Base-by-base conservation (phyloP, 495 filamentous ascomycete species). In the Talaromyces ruber region DNA sequence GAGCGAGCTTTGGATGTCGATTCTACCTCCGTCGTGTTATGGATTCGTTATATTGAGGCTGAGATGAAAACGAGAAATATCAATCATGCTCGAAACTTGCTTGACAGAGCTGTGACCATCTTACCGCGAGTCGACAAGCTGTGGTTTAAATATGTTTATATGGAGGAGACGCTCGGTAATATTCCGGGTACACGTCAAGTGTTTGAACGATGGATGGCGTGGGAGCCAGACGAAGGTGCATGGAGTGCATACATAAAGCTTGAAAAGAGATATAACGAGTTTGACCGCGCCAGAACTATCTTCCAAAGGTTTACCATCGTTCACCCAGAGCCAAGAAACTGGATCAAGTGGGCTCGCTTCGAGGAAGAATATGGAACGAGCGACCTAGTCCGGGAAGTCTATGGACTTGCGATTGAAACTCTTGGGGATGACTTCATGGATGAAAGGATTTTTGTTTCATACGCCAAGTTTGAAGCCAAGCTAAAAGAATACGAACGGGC, bases 101-200 rank as follows among this genome's bases (percentile, higher is more conserved):
- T 98, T 30, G 94, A 98, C 71, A 90, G 94, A 55, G 95, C 95
- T 37, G 91, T 98, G 55, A 94, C 93, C n/a, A 91, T 94, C 60
- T 79, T 97, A 32, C 94, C 94, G 32, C 80, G 94, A 37, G 82
- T 97, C 28, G 89, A 97, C 71, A 97, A 97, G 77, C 78, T 98
- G 58, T 98, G 94, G 94, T 98, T 93, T 75, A 97, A 97, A 71
- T 98, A 97, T 81, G 91, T 96, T 29, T 97, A 96, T 69, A 96
- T 98, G 89, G 94, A 97, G 72, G 95, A 98, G 81, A 98, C 92
- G 57, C 79, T 98, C 47, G 88, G 90, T 6, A 97, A 98, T 66
- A 87, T 98, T 45, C 85, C 93, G 6, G 94, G 94, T 16, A 95
- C 92, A 18, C 81, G 94, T 57, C 91, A 96, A 70, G 91, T 98